Evolutionary conservation across 2,329 filamentous ascomycete genomes (phyloP).

Genomic region (Monilinia fructigena): DNA sequence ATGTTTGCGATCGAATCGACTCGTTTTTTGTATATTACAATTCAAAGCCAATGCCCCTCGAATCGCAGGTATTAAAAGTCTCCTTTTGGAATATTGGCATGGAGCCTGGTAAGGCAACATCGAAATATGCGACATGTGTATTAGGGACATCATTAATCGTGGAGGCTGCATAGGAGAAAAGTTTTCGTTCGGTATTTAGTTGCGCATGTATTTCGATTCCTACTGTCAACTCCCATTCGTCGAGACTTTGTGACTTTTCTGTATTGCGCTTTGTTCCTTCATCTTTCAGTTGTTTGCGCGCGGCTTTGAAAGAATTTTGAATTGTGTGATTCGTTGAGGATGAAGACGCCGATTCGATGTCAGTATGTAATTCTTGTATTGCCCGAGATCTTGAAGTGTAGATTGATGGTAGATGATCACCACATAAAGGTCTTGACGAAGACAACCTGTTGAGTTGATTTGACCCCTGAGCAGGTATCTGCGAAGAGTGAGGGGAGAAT

Average conservation of each 20-base stretch:
- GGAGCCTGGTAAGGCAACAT: constrained; percentile 83
- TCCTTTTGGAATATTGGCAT: constrained; percentile 83
- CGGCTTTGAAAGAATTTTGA: constrained; percentile 47
- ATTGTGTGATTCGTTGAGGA: constrained; percentile 7
- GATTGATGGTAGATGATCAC: constrained; percentile 20
- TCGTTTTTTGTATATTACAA: constrained; percentile 73
- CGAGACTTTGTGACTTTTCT: constrained; percentile 46
- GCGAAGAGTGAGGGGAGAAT: constrained; percentile 35
- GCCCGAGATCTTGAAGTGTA: constrained; percentile 27
- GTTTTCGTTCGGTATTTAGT: constrained; percentile 81
- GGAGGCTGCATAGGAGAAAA: constrained; percentile 75
- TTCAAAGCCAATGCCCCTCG: constrained; percentile 82
- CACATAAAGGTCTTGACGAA: constrained; percentile 27
- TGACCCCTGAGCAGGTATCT: constrained; percentile 39
- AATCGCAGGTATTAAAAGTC: constrained; percentile 81
- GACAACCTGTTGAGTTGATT: constrained; percentile 34
- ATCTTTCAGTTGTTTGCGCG: constrained; percentile 69
- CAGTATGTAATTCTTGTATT: constrained; percentile 25
- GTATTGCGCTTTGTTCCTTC: constrained; percentile 55
- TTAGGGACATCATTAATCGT: constrained; percentile 72
- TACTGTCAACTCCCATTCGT: constrained; percentile 85
- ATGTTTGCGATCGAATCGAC: constrained; percentile 92
- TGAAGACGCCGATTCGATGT: constrained; percentile 20
- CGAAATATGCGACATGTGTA: constrained; percentile 83
- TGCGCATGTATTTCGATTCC: constrained; percentile 98